Evolutionary conservation across 1,284 basidiomycete species (phyloP).

Genomic region (Leccinum pachyderme): DNA sequence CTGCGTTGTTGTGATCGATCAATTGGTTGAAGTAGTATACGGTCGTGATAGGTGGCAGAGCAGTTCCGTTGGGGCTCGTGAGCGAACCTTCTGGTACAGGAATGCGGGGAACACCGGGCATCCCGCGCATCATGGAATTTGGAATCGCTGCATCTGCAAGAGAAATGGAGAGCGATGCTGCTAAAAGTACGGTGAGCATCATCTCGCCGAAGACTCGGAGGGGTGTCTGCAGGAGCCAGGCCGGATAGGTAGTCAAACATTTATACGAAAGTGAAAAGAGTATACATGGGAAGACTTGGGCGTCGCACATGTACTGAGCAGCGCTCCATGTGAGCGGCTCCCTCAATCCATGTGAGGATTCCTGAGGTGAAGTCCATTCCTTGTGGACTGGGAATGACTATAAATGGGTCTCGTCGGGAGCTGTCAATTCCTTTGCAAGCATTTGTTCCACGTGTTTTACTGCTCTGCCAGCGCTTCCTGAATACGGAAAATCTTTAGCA

Average conservation of each 20-base stretch:
- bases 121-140: conserved; percentile 21
- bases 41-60: conserved; percentile 36
- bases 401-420: neutral
- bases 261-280: neutral
- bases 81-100: conserved; percentile 7
- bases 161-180: conserved; percentile 9
- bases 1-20: conserved; percentile 67
- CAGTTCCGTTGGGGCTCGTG: conserved; percentile 22
- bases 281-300: neutral
- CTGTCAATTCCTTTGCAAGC: neutral
- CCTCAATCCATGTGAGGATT: conserved; percentile 2
- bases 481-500: neutral
- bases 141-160: conserved; percentile 21
- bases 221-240: neutral
- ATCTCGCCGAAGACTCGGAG: conserved; percentile 7
- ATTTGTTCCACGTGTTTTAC: neutral
- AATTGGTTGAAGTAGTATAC: conserved; percentile 68
- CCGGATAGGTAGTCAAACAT: neutral
- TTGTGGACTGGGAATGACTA: neutral
- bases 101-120: conserved; percentile 14
- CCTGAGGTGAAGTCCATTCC: neutral
- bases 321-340: conserved; percentile 7
- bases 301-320: neutral
- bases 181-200: conserved; percentile 8
- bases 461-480: neutral